Evolutionary conservation across 768 basidiomycete genomes (phyloP), one percentile per base, ranked within the genome.

Genomic region (Trametes maxima): DNA sequence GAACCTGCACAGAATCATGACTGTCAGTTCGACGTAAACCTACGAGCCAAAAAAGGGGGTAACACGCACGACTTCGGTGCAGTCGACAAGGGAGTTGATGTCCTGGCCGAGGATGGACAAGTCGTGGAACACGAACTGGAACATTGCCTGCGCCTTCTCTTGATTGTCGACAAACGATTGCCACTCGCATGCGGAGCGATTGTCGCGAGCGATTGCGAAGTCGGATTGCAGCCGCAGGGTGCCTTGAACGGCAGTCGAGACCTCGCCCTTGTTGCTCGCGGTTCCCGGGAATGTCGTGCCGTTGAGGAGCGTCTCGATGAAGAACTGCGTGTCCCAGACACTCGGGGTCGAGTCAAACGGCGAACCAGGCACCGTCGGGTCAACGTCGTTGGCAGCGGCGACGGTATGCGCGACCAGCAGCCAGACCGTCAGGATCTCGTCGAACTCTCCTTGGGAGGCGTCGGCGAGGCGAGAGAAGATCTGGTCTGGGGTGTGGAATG

Each of bases 161-260:
- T 66, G 65, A 54, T 66, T 46, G 49, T 54, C 39, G 28, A 67
- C 67, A 57, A 72, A 67, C 33, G 63, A 62, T 55, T 72, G 70
- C 70, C 70, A 72, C 35, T 61, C 54, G 64, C 70, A 72, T 10
- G 60, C 53, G 5, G 67, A 70, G 40, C 61, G 61, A n/a, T 62
- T 61, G 60, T 68, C 69, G 50, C 68, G 67, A 7, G 70, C 66
- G 19, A 71, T 47, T 40, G 49, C 50, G 42, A 55, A 65, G 60
- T 62, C 60, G 25, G 60, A 62, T 33, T 62, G 60, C 12, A 62
- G 60, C 21, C 54, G 60, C 8, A 62, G 40, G 22, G 21, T 25
- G n/a, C 60, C 60, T 21, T 36, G 13, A 24, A 62, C 17, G 2
- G 54, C 35, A 0, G 60, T 24, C 4, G 53, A 47, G 33, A 62